phyloP scores from a whole-genome alignment of 495 filamentous ascomycete species.

The Annulohypoxylon moriforme region DNA sequence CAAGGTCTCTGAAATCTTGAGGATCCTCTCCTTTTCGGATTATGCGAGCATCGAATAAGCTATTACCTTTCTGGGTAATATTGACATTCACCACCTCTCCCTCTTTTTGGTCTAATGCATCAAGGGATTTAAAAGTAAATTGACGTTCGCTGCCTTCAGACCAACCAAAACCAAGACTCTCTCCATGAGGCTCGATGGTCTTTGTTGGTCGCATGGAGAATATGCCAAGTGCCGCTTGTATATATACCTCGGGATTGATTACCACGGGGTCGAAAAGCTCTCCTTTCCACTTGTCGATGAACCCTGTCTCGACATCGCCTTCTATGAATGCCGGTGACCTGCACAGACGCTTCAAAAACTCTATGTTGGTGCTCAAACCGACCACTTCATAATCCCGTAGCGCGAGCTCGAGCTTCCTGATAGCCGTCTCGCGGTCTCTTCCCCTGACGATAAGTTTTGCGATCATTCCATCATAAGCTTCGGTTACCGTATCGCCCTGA shows the following conservation, averaged over 20 bases:
- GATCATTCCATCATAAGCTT: conserved; percentile 99
- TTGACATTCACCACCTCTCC: conserved; percentile 64
- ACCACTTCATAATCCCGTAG: conserved; percentile 92
- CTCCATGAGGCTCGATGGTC: conserved; percentile 55
- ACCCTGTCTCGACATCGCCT: conserved; percentile 94
- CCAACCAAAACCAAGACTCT: conserved; percentile 65
- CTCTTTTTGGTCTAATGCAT: conserved; percentile 55
- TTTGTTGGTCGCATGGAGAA: conserved; percentile 53
- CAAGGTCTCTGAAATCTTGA: conserved; percentile 56
- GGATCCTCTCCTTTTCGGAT: conserved; percentile 56
- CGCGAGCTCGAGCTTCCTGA: conserved; percentile 84
- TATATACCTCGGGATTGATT: conserved; percentile 73
- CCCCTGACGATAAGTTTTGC: conserved; percentile 96
- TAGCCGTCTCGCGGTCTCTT: conserved; percentile 77
- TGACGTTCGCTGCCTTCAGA: conserved; percentile 54
- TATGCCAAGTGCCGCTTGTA: conserved; percentile 84
- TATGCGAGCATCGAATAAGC: conserved; percentile 73
- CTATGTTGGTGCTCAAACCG: conserved; percentile 93
- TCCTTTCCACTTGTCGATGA: conserved; percentile 85
- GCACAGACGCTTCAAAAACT: conserved; percentile 91
- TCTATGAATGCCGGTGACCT: conserved; percentile 82
- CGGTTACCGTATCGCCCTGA: conserved; percentile 89
- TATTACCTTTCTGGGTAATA: conserved; percentile 71
- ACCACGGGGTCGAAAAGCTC: conserved; percentile 71
- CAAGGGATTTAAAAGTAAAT: conserved; percentile 66